phyloP scores from a whole-genome alignment of 2,329 filamentous ascomycete species.

The Orbilia oligospora region DNA sequence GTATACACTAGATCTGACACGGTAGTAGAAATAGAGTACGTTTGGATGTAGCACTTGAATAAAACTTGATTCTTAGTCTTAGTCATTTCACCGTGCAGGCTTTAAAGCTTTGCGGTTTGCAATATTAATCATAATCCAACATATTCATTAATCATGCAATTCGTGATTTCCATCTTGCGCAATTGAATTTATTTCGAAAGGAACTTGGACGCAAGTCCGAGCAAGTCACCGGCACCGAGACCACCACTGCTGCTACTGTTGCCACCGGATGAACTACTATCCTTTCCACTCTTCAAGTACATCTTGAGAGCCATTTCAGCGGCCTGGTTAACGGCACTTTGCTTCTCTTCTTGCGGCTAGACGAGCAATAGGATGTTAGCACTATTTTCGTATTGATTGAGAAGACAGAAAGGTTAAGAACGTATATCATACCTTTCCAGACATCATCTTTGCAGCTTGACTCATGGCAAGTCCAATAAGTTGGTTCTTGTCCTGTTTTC shows the following conservation, averaged over 20 bases:
- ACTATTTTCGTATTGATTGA: constrained; percentile 63
- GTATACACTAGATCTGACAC: neutral
- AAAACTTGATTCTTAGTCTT: neutral
- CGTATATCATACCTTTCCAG: constrained; percentile 71
- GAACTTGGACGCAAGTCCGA: constrained; percentile 47
- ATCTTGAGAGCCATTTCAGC: constrained; percentile 62
- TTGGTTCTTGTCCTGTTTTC: constrained; percentile 76
- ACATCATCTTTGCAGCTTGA: constrained; percentile 84
- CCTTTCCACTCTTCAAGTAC: constrained; percentile 62
- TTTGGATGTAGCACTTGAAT: neutral
- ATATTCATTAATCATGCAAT: neutral
- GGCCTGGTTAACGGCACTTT: constrained; percentile 58
- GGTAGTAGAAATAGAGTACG: neutral
- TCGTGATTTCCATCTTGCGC: neutral
- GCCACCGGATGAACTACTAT: constrained; percentile 37
- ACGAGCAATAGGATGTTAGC: neutral
- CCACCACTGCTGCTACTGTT: constrained; percentile 34
- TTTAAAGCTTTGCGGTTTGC: neutral
- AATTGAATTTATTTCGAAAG: constrained; percentile 21
- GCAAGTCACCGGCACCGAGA: constrained; percentile 30
- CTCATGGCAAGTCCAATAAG: constrained; percentile 90
- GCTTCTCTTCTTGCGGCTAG: constrained; percentile 53
- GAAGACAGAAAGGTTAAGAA: neutral
- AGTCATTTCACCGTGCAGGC: neutral
- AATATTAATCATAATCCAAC: neutral